Conservation (phyloP, 2,329 filamentous ascomycete genomes). For the Colletotrichum camelliae region DNA sequence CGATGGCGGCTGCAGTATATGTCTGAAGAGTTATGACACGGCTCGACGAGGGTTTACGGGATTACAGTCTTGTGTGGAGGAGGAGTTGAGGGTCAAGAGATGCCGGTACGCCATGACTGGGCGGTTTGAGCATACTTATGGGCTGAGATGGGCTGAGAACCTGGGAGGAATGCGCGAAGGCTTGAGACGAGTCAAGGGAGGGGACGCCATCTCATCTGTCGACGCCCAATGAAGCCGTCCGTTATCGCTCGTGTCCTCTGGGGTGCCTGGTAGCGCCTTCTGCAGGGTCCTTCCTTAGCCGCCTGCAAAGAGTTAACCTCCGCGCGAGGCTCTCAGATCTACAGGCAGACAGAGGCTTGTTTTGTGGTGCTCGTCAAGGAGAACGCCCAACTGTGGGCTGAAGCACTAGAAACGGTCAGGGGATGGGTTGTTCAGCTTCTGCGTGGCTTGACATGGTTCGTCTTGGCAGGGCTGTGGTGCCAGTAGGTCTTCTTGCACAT, state of each 20-base stretch:
- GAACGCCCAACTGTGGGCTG: conserved; percentile 1
- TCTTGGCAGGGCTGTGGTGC: neutral
- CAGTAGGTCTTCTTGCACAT: neutral
- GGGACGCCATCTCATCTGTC: neutral
- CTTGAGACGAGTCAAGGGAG: conserved; percentile 7
- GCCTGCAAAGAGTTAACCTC: neutral
- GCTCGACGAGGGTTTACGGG: neutral
- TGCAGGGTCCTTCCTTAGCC: neutral
- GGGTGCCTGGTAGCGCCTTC: neutral
- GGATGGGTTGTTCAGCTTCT: conserved; percentile 9
- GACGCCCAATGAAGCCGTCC: neutral
- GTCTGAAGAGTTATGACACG: neutral
- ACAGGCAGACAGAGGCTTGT: neutral
- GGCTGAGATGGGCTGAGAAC: neutral
- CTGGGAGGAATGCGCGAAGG: neutral
- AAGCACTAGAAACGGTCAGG: neutral
- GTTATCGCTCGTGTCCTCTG: neutral
- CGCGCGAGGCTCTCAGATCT: neutral
- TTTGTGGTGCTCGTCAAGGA: neutral
- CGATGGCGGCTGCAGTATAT: neutral
- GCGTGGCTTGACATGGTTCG: neutral
- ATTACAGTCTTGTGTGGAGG: neutral
- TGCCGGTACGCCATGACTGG: neutral
- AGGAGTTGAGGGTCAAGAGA: neutral
- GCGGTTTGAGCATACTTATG: neutral